phyloP scores from a whole-genome alignment of 1,284 basidiomycete species.

The Moesziomyces parantarcticus region DNA sequence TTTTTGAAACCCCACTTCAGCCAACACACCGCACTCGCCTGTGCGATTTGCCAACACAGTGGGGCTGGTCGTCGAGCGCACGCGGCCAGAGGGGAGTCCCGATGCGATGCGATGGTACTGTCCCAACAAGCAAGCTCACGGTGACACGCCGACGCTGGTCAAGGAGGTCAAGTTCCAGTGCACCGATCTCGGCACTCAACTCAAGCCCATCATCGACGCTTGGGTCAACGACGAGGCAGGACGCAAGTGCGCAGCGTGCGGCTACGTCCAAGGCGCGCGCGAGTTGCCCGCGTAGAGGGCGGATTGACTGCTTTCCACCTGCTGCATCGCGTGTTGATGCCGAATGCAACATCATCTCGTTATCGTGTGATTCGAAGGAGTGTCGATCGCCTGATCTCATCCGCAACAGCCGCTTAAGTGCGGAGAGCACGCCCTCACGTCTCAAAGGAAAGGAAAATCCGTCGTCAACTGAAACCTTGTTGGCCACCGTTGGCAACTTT shows the following conservation, averaged over 20 bases:
- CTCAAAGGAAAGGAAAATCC: too few species aligned
- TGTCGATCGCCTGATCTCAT: too few species aligned
- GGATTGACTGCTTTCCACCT: too few species aligned
- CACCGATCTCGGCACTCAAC: slow-evolving; percentile 89
- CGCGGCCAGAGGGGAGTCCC: slow-evolving; percentile 75
- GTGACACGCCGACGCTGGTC: slow-evolving; percentile 79
- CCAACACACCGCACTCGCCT: slow-evolving; percentile 94
- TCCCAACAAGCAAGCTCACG: slow-evolving; percentile 74
- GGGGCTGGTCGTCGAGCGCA: slow-evolving; percentile 93
- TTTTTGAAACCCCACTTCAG: slow-evolving; percentile 3
- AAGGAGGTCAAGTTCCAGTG: slow-evolving; percentile 88
- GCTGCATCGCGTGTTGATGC: too few species aligned
- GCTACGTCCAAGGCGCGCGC: slow-evolving; percentile 28
- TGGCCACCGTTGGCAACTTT: too few species aligned
- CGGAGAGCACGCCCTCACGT: too few species aligned
- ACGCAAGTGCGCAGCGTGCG: slow-evolving; percentile 50
- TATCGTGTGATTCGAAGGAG: too few species aligned
- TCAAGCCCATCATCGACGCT: slow-evolving; percentile 83
- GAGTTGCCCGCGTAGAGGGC: slow-evolving; percentile 44
- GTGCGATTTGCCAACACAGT: slow-evolving; percentile 89
- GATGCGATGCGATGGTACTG: slow-evolving; percentile 97
- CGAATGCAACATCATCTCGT: too few species aligned
- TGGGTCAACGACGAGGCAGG: slow-evolving; percentile 55
- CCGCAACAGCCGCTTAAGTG: too few species aligned
- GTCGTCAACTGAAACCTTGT: too few species aligned